phyloP scores from a whole-genome alignment of 768 basidiomycete species.

The Kwoniella pini region DNA sequence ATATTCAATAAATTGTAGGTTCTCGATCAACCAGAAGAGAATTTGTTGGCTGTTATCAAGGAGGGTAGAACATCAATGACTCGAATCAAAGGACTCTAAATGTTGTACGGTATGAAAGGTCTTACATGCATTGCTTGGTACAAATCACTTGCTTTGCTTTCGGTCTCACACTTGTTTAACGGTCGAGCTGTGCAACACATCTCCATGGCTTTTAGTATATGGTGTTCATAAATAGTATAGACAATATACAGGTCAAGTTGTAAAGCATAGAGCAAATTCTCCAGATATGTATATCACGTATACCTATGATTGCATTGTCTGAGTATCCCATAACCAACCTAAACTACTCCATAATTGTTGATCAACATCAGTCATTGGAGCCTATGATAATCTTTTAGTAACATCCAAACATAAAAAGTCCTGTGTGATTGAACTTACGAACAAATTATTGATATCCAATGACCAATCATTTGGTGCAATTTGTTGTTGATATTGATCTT shows the following conservation, averaged over 20 bases:
- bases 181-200: too few relatives aligned
- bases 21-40: slow-evolving; percentile 57
- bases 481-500: not conserved
- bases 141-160: too few relatives aligned
- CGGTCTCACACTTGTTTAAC: too few relatives aligned
- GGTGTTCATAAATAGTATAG: too few relatives aligned
- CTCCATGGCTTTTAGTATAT: too few relatives aligned
- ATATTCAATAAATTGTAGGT: slow-evolving; percentile 28
- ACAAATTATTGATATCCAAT: slow-evolving; percentile 7
- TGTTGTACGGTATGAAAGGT: too few relatives aligned
- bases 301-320: not conserved
- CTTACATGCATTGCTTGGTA: too few relatives aligned
- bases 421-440: not conserved
- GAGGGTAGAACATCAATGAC: slow-evolving; percentile 19
- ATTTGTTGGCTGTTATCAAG: slow-evolving; percentile 51
- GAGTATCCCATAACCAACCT: slow-evolving; percentile 14
- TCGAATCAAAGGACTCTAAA: not conserved
- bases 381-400: not conserved
- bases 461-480: not conserved
- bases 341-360: slow-evolving; percentile 13
- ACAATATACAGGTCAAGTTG: too few relatives aligned
- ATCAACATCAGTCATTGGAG: slow-evolving; percentile 6
- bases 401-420: not conserved
- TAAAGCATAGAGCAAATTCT: too few relatives aligned
- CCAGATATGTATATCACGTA: too few relatives aligned